A percentile compares a stretch with the other conserved stretches of the same genome.
phyloP scores from a whole-genome alignment of 108 stramenopile genomes.

The Aurantiochytrium sp. region DNA sequence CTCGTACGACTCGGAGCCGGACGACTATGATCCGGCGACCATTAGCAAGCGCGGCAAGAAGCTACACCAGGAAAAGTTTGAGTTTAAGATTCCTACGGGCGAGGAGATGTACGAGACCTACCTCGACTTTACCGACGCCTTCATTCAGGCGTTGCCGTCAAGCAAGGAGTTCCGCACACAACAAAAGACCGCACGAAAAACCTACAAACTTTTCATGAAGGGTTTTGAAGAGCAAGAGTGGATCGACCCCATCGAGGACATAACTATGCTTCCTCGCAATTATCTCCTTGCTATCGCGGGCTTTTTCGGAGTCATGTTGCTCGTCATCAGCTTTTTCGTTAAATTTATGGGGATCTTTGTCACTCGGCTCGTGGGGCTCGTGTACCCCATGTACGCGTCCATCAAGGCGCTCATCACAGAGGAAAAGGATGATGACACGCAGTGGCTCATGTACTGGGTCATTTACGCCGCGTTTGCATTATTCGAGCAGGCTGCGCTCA shows the following conservation, averaged over 20 bases:
- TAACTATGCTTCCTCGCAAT: neutral
- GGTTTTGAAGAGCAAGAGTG: neutral
- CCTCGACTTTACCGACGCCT: neutral
- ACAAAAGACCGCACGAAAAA: neutral
- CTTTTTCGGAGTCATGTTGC: neutral
- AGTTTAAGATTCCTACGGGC: neutral
- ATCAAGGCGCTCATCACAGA: conserved; percentile 9
- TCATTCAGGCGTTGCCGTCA: neutral
- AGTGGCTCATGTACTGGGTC: conserved; percentile 23
- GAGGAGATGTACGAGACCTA: neutral
- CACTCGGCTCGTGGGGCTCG: neutral
- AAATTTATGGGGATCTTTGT: neutral
- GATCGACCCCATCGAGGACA: neutral
- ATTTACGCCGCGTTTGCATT: neutral
- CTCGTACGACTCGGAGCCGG: neutral
- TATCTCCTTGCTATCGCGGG: neutral
- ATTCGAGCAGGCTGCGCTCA: neutral
- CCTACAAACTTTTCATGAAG: neutral
- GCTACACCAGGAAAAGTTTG: neutral
- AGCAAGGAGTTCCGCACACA: neutral
- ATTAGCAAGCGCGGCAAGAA: neutral
- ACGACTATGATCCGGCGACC: neutral
- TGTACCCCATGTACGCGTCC: neutral
- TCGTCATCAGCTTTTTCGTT: neutral
- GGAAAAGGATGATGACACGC: neutral